Percentiles rank a stretch among this genome's conserved stretches.
Conservation (phyloP, 176 grass and related monocot species). For the Aechmea fasciata region DNA sequence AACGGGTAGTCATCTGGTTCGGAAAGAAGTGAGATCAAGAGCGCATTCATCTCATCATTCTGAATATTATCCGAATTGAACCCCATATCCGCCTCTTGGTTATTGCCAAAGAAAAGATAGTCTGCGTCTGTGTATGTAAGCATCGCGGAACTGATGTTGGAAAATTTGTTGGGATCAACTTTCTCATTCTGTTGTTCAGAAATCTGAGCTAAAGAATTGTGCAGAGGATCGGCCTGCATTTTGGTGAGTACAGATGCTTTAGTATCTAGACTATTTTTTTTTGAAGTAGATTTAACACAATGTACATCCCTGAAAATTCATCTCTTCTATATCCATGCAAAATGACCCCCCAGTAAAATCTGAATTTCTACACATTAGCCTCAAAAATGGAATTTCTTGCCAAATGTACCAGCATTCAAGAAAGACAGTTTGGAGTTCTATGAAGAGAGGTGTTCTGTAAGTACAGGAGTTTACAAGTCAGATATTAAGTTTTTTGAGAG, state of each 20-base stretch:
- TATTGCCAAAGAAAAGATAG: not conserved
- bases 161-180: not conserved
- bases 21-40: not conserved
- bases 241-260: not conserved
- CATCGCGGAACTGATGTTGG: not conserved
- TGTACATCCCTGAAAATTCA: too few species aligned
- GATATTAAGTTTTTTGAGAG: too few species aligned
- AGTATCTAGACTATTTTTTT: not conserved
- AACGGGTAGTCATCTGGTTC: not conserved
- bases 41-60: not conserved
- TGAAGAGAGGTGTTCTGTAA: too few species aligned
- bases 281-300: too few species aligned
- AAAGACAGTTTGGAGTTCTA: too few species aligned
- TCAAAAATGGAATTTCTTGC: too few species aligned
- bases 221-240: conserved; percentile 17
- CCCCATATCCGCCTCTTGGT: not conserved
- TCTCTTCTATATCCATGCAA: not conserved
- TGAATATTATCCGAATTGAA: not conserved
- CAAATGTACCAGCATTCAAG: too few species aligned
- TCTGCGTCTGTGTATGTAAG: not conserved
- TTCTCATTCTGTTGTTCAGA: not conserved
- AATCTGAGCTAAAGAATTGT: not conserved
- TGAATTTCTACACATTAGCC: too few species aligned
- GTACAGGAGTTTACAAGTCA: too few species aligned
- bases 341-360: too few species aligned